Conservation (phyloP, 495 filamentous ascomycete genomes). For the Penicillium pancosmium region DNA sequence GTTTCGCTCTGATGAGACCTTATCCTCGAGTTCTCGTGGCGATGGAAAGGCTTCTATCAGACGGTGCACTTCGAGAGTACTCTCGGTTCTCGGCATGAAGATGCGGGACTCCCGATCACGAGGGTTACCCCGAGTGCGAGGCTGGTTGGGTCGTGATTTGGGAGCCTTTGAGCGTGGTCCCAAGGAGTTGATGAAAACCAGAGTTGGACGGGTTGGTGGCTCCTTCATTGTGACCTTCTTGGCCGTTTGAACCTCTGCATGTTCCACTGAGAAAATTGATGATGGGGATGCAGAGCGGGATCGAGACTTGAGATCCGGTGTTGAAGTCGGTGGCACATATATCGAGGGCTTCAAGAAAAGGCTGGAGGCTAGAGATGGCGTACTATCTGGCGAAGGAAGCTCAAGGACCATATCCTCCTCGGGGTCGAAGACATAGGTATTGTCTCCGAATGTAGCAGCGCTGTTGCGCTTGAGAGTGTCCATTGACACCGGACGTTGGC, state of each 20-base stretch:
- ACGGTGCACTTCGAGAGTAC: slow-evolving; percentile 13
- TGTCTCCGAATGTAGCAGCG: slow-evolving; percentile 36
- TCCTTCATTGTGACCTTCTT: slow-evolving; percentile 41
- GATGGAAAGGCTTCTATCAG: slow-evolving; percentile 12
- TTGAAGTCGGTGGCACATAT: slow-evolving; percentile 35
- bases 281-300: slow-evolving; percentile 36
- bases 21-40: slow-evolving; percentile 4
- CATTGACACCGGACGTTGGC: slow-evolving; percentile 41
- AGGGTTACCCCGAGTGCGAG: slow-evolving; percentile 24
- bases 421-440: slow-evolving; percentile 39
- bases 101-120: slow-evolving; percentile 20
- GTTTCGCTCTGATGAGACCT: slow-evolving; percentile 9
- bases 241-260: slow-evolving; percentile 40
- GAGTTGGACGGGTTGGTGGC: slow-evolving; percentile 36
- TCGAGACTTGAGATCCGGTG: slow-evolving; percentile 13
- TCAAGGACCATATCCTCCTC: slow-evolving; percentile 46
- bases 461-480: slow-evolving; percentile 48
- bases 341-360: slow-evolving; percentile 38
- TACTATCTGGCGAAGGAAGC: slow-evolving; percentile 37
- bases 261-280: slow-evolving; percentile 39
- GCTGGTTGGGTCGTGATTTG: slow-evolving; percentile 7
- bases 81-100: slow-evolving; percentile 21
- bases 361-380: slow-evolving; percentile 35
- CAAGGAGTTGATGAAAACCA: slow-evolving; percentile 43
- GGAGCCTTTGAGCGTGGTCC: slow-evolving; percentile 22